phyloP scores from a whole-genome alignment of 1,284 basidiomycete species.

The Leccinum laetum region DNA sequence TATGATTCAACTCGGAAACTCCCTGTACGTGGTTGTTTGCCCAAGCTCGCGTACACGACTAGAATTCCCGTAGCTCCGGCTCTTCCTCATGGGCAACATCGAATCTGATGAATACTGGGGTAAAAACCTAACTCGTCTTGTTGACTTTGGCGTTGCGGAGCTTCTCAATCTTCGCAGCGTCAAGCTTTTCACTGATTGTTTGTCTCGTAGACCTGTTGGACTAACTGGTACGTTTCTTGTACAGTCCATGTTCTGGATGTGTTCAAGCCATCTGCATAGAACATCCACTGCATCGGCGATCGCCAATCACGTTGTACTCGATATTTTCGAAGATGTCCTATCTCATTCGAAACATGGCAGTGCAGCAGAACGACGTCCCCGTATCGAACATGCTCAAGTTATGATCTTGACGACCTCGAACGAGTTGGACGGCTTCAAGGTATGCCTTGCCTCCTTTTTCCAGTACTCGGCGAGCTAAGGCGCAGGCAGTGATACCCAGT shows the following conservation, averaged over 20 bases:
- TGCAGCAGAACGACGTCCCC: constrained; percentile 56
- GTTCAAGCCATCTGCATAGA: constrained; percentile 42
- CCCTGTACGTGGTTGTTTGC: constrained; percentile 46
- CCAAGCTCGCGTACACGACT: not conserved
- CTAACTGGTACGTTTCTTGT: constrained; percentile 47
- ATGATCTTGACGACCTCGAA: constrained; percentile 62
- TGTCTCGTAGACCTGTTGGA: constrained; percentile 3
- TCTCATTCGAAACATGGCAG: constrained; percentile 28
- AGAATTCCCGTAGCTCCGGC: constrained; percentile 50
- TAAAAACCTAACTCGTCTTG: constrained; percentile 56
- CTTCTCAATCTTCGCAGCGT: constrained; percentile 74
- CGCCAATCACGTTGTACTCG: constrained; percentile 78
- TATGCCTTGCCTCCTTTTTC: constrained; percentile 32
- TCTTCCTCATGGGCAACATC: constrained; percentile 76
- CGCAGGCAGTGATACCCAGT: constrained; percentile 77
- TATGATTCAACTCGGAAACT: constrained; percentile 61
- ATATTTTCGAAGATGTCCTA: constrained; percentile 70
- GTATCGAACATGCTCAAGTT: constrained; percentile 94
- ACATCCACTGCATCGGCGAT: constrained; percentile 92
- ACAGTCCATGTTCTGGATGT: not conserved
- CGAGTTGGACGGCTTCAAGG: constrained; percentile 75
- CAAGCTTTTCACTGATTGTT: constrained; percentile 84
- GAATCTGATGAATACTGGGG: constrained; percentile 69
- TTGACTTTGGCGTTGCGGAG: constrained; percentile 60
- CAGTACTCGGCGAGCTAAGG: not conserved